These are phyloP conservation scores for Mycosphaerella sp. DNA, from an alignment of 2,329 filamentous ascomycete genomes.

Conservation along the genomic window DNA sequence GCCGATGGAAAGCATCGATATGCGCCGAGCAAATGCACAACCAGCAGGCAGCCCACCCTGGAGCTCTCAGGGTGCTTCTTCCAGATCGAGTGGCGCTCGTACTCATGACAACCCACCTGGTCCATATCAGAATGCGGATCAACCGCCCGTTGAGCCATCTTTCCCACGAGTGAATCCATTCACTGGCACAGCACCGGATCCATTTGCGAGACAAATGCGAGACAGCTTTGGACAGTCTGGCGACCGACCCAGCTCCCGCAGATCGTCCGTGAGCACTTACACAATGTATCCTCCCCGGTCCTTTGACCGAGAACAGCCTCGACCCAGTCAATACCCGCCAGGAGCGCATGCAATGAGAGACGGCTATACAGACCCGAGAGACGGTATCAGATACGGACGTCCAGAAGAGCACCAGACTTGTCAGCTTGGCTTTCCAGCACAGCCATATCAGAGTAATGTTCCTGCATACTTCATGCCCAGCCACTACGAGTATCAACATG, in stretches of 20 bases:
- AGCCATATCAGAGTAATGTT: conserved; percentile 21
- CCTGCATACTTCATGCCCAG: conserved; percentile 32
- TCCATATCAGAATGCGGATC: conserved; percentile 23
- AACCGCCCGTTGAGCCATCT: conserved; percentile 21
- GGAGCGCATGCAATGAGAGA: conserved; percentile 12
- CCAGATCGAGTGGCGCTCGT: conserved; percentile 1
- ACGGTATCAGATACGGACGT: conserved; percentile 17
- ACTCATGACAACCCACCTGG: conserved; percentile 13
- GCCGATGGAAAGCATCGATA: conserved; percentile 15
- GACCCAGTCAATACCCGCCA: conserved; percentile 10
- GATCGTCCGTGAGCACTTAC: conserved; percentile 20
- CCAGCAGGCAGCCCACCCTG: conserved; percentile 17
- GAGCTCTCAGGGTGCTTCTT: conserved; percentile 13
- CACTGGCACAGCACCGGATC: conserved; percentile 16
- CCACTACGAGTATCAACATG: conserved; percentile 35
- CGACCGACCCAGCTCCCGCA: conserved; percentile 15
- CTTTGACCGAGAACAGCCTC: conserved; percentile 16
- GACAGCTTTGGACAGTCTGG: conserved; percentile 18
- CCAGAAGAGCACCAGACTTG: conserved; percentile 17
- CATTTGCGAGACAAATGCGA: conserved; percentile 22
- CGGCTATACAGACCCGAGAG: conserved; percentile 14
- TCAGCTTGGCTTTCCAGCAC: conserved; percentile 13
- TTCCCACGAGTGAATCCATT: conserved; percentile 16
- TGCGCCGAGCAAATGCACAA: conserved; percentile 10
- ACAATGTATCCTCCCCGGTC: conserved; percentile 14